A percentile compares a stretch with the other conserved stretches of the same genome.
These are phyloP conservation scores for Leucoagaricus sp. DNA, from an alignment of 1,284 basidiomycete species.

Conservation along the genomic window DNA sequence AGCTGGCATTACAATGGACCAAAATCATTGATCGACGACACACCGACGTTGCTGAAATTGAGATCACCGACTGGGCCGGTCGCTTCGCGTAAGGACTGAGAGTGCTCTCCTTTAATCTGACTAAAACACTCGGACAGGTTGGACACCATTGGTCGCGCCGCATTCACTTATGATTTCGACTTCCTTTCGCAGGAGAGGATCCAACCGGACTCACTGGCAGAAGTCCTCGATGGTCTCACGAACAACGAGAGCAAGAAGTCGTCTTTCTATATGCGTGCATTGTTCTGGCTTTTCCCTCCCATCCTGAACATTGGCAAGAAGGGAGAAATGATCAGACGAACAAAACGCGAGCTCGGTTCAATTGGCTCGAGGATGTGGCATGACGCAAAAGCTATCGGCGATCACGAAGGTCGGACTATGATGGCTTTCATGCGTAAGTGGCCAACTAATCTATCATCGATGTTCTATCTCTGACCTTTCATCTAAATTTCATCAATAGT, in stretches of 20 bases:
- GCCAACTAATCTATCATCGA: background rate
- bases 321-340: constrained; percentile 53
- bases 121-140: constrained; percentile 35
- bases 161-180: constrained; percentile 57
- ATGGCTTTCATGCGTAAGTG: constrained; percentile 53
- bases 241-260: constrained; percentile 56
- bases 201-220: constrained; percentile 42
- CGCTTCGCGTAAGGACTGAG: constrained; percentile 50
- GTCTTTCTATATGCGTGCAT: constrained; percentile 63
- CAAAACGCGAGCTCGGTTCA: constrained; percentile 50
- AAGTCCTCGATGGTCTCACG: constrained; percentile 54
- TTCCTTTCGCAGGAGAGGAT: constrained; percentile 42
- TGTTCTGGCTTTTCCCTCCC: constrained; percentile 59
- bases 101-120: background rate
- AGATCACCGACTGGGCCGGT: constrained; percentile 57
- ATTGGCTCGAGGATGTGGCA: constrained; percentile 52
- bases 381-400: constrained; percentile 46
- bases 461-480: constrained; percentile 1
- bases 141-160: constrained; percentile 55
- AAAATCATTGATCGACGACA: constrained; percentile 41
- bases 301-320: constrained; percentile 56
- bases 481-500: constrained; percentile 31
- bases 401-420: constrained; percentile 44
- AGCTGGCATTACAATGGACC: constrained; percentile 50
- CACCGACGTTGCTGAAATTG: constrained; percentile 45